Base-by-base conservation (phyloP, 768 basidiomycete species). In the Lactarius akahatsu region DNA sequence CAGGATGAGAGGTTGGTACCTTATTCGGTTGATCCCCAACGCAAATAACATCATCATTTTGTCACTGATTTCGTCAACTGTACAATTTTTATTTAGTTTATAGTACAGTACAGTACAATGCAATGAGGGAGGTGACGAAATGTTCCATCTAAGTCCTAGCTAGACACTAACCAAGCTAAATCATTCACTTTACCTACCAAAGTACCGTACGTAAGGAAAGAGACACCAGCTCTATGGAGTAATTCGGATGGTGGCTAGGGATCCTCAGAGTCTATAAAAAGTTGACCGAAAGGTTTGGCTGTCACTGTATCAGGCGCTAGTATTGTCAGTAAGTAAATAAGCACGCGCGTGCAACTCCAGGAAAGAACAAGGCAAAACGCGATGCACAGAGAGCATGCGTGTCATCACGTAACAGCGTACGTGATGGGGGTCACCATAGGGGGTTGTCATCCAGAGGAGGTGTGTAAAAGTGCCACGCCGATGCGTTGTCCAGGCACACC, bases 401-500 rank as follows among this genome's bases (percentile, higher is more conserved):
- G 11, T 26, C 23, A 26, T 15, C 50, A 26, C 50, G 26, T 52
- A 15, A 26, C 13, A 52, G 13, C 50, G 50, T 26, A 26, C 50
- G 23, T 26, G 50, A 28, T 15, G 13, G n/a, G 11, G 15, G 23
- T 13, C n/a, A 50, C 50, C 50, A 50, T 26, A n/a, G 10, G 4
- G 20, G 2, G 15, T 52, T 26, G 23, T 52, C 13, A 52, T 52
- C 23, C 4, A 13, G 47, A 56, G 47, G 50, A 26, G 32, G 32
- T 4, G 57, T 66, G 65, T 15, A 54, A 6, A 16, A 52, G 26
- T 13, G 50, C 40, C 0, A 62, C 47, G 13, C 28, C 32, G 15
- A 62, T 41, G 47, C 65, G 57, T 40, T 66, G 65, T 15, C 65
- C 61, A 13, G n/a, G 47, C 18, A 66, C 40, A 16, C 50, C 30